Evolutionary conservation across 768 basidiomycete genomes (phyloP), one percentile per base, ranked within the genome.

Genomic region (Leucosporidium scottii): DNA sequence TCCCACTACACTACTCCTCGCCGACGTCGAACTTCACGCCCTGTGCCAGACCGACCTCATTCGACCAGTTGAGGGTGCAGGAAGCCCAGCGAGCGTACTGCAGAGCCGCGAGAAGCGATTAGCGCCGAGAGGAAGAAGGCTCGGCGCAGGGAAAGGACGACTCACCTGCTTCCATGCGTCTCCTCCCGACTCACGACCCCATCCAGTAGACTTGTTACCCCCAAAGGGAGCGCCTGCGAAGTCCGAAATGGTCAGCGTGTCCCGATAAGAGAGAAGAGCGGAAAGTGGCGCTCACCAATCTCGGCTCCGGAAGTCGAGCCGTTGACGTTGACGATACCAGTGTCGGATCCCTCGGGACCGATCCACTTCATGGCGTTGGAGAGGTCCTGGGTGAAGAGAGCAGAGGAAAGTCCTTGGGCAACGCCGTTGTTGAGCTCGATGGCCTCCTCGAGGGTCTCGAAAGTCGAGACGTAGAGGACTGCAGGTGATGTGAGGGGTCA

Each of bases 141-240:
- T 44, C 39, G 39, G 39, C 15, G 39, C 7, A 44, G 27, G 27
- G 17, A 3, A 51, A 27, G 10, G 28, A 3, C 17, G 17, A 30
- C 54, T 55, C 54, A 55, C 54, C 57, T 58, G 48, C 78, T 93
- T 93, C 94, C 94, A 98, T n/a, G 93, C 89, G 78, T 97, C 94
- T 61, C 93, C 93, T 49, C 94, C 94, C 10, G 90, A 91, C 81
- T 98, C 94, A 59, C 94, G 86, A 25, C 94, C 94, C 92, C 88
- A 88, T 72, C 75, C 68, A 56, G 67, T 75, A 62, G 87, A 88
- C 86, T 93, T 93, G 71, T 78, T 78, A 3, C 79, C 94, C 67
- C 93, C 93, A 77, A 97, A 97, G 0, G 89, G 90, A 55, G 91
- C 91, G 13, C 39, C 39, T 44, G 39, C 15, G 13, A 13, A 17